These are phyloP conservation scores for Phaeomoniella chlamydospora DNA, from an alignment of 2,329 filamentous ascomycete species.

Conservation along the genomic window DNA sequence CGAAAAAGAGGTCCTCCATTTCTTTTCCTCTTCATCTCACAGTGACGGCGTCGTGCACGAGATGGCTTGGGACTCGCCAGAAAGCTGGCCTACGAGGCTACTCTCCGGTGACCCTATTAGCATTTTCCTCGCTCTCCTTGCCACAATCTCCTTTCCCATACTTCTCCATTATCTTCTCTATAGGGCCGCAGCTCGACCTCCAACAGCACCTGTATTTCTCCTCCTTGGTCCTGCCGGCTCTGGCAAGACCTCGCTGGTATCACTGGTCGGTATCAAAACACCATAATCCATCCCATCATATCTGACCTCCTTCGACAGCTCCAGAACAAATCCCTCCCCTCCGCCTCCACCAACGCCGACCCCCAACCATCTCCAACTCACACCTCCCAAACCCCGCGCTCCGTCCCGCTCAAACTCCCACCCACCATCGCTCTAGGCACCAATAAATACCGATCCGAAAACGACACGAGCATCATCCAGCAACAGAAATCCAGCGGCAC, in stretches of 20 bases:
- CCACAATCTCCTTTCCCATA: constrained; percentile 61
- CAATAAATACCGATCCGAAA: constrained; percentile 49
- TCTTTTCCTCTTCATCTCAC: too few relatives aligned
- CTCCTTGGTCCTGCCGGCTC: constrained; percentile 66
- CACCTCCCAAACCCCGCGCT: constrained; percentile 46
- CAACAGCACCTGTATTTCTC: constrained; percentile 59
- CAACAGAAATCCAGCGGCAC: constrained; percentile 17
- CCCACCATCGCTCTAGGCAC: constrained; percentile 36
- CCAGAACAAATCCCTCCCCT: constrained; percentile 2
- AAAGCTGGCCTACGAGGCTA: constrained; percentile 23
- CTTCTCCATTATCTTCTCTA: constrained; percentile 65
- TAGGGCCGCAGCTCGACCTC: constrained; percentile 46
- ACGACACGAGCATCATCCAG: constrained; percentile 51
- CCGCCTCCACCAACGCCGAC: constrained; percentile 9
- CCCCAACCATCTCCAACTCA: constrained; percentile 34
- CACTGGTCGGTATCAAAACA: constrained; percentile 49
- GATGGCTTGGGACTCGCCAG: constrained; percentile 21
- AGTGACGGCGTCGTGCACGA: neutral
- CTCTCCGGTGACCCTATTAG: constrained; percentile 26
- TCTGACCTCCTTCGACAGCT: neutral
- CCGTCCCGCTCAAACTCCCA: constrained; percentile 42
- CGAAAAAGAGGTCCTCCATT: too few relatives aligned
- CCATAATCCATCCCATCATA: neutral
- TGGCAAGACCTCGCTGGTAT: constrained; percentile 82
- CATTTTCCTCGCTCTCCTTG: constrained; percentile 52